Conservation (phyloP, 805 yeast species). For the Wickerhamomyces kurtzmanii region DNA sequence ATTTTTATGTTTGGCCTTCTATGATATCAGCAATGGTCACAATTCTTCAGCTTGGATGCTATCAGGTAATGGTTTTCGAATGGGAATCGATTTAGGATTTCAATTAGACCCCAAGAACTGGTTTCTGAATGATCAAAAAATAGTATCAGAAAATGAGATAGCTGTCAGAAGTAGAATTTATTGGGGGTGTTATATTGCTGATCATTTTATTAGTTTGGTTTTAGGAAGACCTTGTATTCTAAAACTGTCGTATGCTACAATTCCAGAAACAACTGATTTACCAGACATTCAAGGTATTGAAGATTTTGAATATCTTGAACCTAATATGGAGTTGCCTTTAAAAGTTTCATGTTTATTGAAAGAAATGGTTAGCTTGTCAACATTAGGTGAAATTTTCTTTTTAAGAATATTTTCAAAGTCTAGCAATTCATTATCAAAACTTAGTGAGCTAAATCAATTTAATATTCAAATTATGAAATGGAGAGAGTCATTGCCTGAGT, state of each 20-base stretch:
- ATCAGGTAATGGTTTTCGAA: conserved; percentile 51
- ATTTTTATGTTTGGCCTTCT: conserved; percentile 45
- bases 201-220: conserved; percentile 49
- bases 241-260: conserved; percentile 47
- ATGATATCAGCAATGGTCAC: conserved; percentile 51
- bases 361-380: conserved; percentile 32
- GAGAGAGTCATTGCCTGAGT: conserved; percentile 38
- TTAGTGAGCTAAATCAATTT: conserved; percentile 27
- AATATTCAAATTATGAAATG: conserved; percentile 41
- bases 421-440: conserved; percentile 22
- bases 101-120: conserved; percentile 54
- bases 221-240: conserved; percentile 50
- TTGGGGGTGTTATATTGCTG: conserved; percentile 62
- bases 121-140: conserved; percentile 28
- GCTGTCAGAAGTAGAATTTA: conserved; percentile 50
- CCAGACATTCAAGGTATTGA: conserved; percentile 59
- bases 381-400: conserved; percentile 24
- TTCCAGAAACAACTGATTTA: conserved; percentile 46
- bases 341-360: conserved; percentile 25
- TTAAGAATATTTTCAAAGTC: conserved; percentile 22
- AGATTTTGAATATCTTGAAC: conserved; percentile 33
- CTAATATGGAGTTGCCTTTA: conserved; percentile 17
- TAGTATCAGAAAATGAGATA: conserved; percentile 37
- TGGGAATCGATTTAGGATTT: conserved; percentile 58
- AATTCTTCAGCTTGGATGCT: conserved; percentile 56